A percentile compares a stretch with the other conserved stretches of the same genome.
Evolutionary conservation across 2,329 filamentous ascomycete genomes (phyloP).

Genomic region (Ramichloridium luteum): DNA sequence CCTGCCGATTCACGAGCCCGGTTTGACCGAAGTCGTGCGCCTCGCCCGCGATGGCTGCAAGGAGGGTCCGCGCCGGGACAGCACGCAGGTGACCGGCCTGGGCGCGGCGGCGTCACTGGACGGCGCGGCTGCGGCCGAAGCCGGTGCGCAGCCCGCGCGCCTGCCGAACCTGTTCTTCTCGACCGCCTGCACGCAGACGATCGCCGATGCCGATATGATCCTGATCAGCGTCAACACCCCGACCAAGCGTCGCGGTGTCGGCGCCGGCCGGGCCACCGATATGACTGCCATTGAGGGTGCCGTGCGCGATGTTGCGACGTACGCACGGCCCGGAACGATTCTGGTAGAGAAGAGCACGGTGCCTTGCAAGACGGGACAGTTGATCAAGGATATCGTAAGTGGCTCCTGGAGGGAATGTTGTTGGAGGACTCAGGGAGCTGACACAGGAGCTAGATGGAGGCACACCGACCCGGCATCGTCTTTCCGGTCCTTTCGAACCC

Average conservation of each 20-base stretch:
- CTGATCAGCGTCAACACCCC: conserved; percentile 70
- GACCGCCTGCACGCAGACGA: conserved; percentile 48
- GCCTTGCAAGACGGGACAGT: conserved; percentile 59
- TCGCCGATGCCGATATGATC: conserved; percentile 57
- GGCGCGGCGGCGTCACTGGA: neutral
- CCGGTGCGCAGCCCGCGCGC: conserved; percentile 23
- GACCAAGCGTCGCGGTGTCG: conserved; percentile 57
- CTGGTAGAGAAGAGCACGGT: conserved; percentile 75
- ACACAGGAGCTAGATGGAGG: conserved; percentile 21
- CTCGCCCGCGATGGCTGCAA: conserved; percentile 37
- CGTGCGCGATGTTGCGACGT: conserved; percentile 50
- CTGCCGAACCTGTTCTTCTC: conserved; percentile 61
- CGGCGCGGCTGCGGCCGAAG: conserved; percentile 5
- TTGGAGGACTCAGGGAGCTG: too few species aligned
- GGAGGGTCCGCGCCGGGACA: neutral
- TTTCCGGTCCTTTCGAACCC: conserved; percentile 72
- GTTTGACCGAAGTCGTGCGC: conserved; percentile 53
- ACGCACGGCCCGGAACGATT: conserved; percentile 53
- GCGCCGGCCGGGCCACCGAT: conserved; percentile 58
- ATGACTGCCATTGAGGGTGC: conserved; percentile 60
- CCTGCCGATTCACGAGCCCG: conserved; percentile 66
- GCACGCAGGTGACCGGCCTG: neutral
- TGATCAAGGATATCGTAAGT: conserved; percentile 51
- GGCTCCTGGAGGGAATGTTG: too few species aligned
- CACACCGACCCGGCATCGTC: conserved; percentile 51